Conservation (phyloP, 2,329 filamentous ascomycete species). For the Neopestalotiopsis clavispora region DNA sequence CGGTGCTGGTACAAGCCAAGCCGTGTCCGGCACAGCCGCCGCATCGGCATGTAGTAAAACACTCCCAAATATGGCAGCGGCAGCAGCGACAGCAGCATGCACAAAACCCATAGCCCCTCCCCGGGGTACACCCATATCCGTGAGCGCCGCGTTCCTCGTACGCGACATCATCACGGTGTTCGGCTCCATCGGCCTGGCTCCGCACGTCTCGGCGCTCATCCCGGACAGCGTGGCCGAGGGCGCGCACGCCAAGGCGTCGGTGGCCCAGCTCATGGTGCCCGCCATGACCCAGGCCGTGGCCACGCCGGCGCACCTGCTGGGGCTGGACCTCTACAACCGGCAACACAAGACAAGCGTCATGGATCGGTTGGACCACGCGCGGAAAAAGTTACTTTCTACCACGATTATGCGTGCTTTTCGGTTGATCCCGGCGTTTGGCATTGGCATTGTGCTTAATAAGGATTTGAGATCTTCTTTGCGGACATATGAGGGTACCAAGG, state of each 20-base stretch:
- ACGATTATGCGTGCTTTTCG: constrained; percentile 33
- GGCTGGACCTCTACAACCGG: constrained; percentile 27
- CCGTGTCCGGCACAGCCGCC: neutral
- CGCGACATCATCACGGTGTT: constrained; percentile 38
- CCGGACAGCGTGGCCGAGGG: constrained; percentile 30
- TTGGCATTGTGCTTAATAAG: constrained; percentile 25
- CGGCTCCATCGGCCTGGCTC: constrained; percentile 36
- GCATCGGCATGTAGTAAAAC: neutral
- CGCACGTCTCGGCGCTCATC: constrained; percentile 29
- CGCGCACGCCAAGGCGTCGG: constrained; percentile 31
- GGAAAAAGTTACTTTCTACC: constrained; percentile 30
- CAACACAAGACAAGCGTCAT: constrained; percentile 20
- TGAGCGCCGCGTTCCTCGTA: constrained; percentile 32
- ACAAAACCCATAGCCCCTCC: neutral
- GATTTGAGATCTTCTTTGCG: neutral
- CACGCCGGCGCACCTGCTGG: constrained; percentile 36
- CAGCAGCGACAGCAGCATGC: constrained; percentile 8
- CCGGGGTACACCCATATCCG: constrained; percentile 26
- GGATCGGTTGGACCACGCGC: constrained; percentile 27
- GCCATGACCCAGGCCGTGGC: constrained; percentile 36
- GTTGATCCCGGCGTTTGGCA: constrained; percentile 37
- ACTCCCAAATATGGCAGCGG: constrained; percentile 17
- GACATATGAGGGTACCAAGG: neutral
- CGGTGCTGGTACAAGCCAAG: neutral
- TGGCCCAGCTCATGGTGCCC: constrained; percentile 35